Evolutionary conservation across 805 yeast genomes (phyloP).

Genomic region (Vanderwaltozyma tropicalis): DNA sequence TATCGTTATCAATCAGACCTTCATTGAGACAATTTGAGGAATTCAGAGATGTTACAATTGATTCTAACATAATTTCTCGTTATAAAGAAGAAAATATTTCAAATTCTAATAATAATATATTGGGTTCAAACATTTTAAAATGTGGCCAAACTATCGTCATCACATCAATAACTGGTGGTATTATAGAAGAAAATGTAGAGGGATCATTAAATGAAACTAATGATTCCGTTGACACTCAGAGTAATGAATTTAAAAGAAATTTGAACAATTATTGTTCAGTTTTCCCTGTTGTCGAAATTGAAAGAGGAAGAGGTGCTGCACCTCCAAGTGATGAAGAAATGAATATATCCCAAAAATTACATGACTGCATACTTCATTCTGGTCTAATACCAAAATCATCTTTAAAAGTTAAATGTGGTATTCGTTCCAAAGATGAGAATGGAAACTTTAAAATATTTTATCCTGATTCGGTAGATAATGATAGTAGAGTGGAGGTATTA

Average conservation of each 20-base stretch:
- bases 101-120: slow-evolving; percentile 19
- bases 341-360: slow-evolving; percentile 54
- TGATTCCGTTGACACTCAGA: slow-evolving; percentile 27
- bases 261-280: slow-evolving; percentile 34
- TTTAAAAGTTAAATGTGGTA: slow-evolving; percentile 35
- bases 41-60: slow-evolving; percentile 47
- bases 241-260: slow-evolving; percentile 28
- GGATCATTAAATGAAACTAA: slow-evolving; percentile 35
- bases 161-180: slow-evolving; percentile 60
- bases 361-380: slow-evolving; percentile 51
- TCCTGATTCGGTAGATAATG: slow-evolving; percentile 30
- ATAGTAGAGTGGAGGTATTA: slow-evolving; percentile 5
- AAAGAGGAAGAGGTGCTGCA: slow-evolving; percentile 69
- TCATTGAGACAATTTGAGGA: slow-evolving; percentile 60
- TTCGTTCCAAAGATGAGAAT: slow-evolving; percentile 40
- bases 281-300: slow-evolving; percentile 69
- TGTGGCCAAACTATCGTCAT: slow-evolving; percentile 66
- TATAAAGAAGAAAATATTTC: slow-evolving; percentile 4
- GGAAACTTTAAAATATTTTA: slow-evolving; percentile 39
- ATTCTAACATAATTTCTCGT: slow-evolving; percentile 32
- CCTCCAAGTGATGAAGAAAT: slow-evolving; percentile 76
- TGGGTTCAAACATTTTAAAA: slow-evolving; percentile 63
- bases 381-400: slow-evolving; percentile 41
- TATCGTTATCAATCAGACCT: slow-evolving; percentile 69
- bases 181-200: slow-evolving; percentile 45